These are phyloP conservation scores for Hanseniaspora lachancei DNA, from an alignment of 805 yeast species.

Conservation along the genomic window DNA sequence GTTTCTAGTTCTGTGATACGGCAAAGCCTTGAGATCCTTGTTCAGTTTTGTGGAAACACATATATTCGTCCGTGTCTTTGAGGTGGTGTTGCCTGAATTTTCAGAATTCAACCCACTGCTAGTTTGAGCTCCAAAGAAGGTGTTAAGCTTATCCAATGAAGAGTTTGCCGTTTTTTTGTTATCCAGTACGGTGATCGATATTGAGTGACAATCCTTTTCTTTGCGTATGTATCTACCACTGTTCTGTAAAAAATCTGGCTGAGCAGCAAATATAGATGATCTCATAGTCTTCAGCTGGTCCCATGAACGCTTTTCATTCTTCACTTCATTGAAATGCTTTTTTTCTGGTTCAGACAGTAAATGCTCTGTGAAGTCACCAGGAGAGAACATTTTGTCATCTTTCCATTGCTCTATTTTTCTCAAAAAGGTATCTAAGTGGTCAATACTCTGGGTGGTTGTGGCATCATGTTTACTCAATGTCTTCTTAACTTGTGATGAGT, in stretches of 20 bases:
- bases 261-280: background rate
- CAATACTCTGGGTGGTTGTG: background rate
- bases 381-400: background rate
- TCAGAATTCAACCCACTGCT: background rate
- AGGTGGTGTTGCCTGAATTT: background rate
- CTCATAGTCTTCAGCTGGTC: background rate
- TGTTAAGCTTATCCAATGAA: constrained; percentile 2
- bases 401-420: constrained; percentile 10
- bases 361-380: background rate
- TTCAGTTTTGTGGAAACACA: background rate
- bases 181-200: background rate
- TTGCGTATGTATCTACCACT: background rate
- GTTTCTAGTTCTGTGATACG: constrained; percentile 2
- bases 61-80: background rate
- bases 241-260: background rate
- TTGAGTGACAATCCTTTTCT: background rate
- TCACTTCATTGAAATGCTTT: background rate
- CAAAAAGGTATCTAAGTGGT: constrained; percentile 3
- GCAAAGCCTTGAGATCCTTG: constrained; percentile 3
- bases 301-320: background rate
- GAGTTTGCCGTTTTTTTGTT: background rate
- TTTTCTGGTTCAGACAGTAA: background rate
- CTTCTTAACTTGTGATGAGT: background rate
- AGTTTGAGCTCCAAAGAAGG: background rate
- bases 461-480: background rate